A percentile compares a stretch with the other conserved stretches of the same genome.
These are phyloP conservation scores for Phalaenopsis hybrid DNA, from an alignment of 116 monocot species.

Conservation along the genomic window DNA sequence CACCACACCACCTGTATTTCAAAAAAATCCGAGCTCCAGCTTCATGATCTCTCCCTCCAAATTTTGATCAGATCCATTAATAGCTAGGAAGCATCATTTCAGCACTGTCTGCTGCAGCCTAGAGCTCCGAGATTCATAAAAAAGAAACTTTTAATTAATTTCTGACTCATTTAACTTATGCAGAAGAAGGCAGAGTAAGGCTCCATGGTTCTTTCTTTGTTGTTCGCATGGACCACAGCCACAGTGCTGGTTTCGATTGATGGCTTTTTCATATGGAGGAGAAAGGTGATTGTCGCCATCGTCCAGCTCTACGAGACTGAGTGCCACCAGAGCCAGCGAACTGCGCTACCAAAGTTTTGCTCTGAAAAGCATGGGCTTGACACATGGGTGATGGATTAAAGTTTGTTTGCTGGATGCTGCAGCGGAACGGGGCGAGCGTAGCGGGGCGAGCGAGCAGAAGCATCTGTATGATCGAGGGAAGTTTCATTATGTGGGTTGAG, in stretches of 20 bases:
- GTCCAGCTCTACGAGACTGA: background rate
- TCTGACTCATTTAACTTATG: background rate
- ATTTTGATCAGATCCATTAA: background rate
- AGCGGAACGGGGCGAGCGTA: too few relatives aligned
- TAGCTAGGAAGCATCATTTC: background rate
- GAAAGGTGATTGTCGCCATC: background rate
- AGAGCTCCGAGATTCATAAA: too few relatives aligned
- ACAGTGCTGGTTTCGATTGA: background rate
- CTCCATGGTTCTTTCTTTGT: background rate
- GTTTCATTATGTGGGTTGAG: too few relatives aligned
- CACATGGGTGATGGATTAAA: background rate
- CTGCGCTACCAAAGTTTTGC: conserved; percentile 1
- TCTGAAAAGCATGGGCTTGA: background rate
- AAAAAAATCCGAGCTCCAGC: background rate
- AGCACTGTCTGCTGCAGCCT: too few relatives aligned
- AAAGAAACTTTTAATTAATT: background rate
- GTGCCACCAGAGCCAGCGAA: background rate
- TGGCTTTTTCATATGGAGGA: conserved; percentile 4
- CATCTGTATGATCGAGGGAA: too few relatives aligned
- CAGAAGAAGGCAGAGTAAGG: background rate
- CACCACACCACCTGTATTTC: background rate
- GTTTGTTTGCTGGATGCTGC: background rate
- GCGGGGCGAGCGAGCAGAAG: too few relatives aligned
- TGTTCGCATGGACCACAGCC: background rate
- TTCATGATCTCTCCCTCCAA: background rate